Evolutionary conservation across 2,329 filamentous ascomycete genomes (phyloP).

Genomic region (Arthrinium phaeospermum): DNA sequence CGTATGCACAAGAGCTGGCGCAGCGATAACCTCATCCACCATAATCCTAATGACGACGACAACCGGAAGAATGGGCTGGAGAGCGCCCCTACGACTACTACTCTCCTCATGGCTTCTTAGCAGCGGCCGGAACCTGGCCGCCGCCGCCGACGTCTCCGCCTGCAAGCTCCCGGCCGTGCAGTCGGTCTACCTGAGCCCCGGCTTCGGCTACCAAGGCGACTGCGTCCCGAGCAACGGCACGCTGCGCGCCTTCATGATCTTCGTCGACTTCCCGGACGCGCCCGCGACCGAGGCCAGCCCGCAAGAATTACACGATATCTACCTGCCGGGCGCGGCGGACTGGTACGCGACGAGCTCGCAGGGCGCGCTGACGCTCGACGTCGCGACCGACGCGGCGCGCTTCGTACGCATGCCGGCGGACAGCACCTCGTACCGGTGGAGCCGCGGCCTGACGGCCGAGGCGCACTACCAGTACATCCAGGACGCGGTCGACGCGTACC

Average conservation of each 20-base stretch:
- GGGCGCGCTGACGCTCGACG: slow-evolving; percentile 29
- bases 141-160: neutral
- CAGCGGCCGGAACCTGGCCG: neutral
- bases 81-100: neutral
- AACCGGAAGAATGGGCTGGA: neutral
- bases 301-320: slow-evolving; percentile 31
- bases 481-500: slow-evolving; percentile 38
- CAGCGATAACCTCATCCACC: neutral
- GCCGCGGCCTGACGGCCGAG: slow-evolving; percentile 32
- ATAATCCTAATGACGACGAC: neutral
- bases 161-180: neutral
- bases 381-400: slow-evolving; percentile 32
- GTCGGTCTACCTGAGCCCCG: slow-evolving; percentile 34
- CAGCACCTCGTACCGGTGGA: slow-evolving; percentile 33
- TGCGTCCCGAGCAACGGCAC: slow-evolving; percentile 41
- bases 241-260: slow-evolving; percentile 42
- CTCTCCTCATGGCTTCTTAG: neutral
- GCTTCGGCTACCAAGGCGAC: slow-evolving; percentile 35
- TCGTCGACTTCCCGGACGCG: slow-evolving; percentile 43
- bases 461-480: slow-evolving; percentile 36
- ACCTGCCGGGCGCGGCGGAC: slow-evolving; percentile 35
- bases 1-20: neutral
- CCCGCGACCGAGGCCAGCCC: slow-evolving; percentile 32
- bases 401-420: slow-evolving; percentile 35
- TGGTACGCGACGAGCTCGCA: slow-evolving; percentile 34